phyloP scores from a whole-genome alignment of 257 asterid genomes.

The Salvia splendens region DNA sequence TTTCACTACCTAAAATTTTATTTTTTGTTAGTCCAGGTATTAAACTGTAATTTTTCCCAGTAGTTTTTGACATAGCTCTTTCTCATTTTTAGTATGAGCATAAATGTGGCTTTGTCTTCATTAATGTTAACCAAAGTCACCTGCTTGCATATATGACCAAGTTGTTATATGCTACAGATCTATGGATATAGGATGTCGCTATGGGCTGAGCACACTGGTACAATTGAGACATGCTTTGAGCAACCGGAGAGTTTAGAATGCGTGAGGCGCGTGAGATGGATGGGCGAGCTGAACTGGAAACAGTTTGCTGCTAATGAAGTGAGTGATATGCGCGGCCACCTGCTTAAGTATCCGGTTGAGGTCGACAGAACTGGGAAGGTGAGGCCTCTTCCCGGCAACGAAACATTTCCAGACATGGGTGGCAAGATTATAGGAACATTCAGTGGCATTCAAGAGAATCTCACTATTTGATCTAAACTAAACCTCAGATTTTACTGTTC shows the following conservation, averaged over 20 bases:
- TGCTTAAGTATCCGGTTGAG: constrained; percentile 82
- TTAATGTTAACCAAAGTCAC: not conserved
- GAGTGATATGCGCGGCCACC: constrained; percentile 71
- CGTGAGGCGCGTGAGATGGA: constrained; percentile 60
- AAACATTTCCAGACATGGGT: constrained; percentile 87
- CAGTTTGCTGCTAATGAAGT: constrained; percentile 65
- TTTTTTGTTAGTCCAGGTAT: too few relatives aligned
- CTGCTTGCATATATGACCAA: constrained; percentile 5
- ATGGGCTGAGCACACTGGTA: constrained; percentile 85
- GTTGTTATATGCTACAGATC: constrained; percentile 46
- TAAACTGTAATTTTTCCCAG: too few relatives aligned
- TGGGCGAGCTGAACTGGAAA: constrained; percentile 73
- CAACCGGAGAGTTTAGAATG: constrained; percentile 76
- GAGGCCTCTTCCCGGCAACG: constrained; percentile 69
- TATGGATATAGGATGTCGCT: constrained; percentile 88
- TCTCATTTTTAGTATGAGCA: too few relatives aligned
- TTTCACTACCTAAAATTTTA: too few relatives aligned
- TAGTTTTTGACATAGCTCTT: too few relatives aligned
- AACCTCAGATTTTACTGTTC: not conserved
- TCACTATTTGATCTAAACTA: constrained; percentile 64
- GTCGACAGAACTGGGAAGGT: constrained; percentile 78
- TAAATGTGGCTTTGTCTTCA: not conserved
- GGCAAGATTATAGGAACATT: constrained; percentile 84
- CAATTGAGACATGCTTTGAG: constrained; percentile 63
- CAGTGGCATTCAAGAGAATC: constrained; percentile 79